Evolutionary conservation across 2,329 filamentous ascomycete genomes (phyloP).

Genomic region (Diaporthe velutina): DNA sequence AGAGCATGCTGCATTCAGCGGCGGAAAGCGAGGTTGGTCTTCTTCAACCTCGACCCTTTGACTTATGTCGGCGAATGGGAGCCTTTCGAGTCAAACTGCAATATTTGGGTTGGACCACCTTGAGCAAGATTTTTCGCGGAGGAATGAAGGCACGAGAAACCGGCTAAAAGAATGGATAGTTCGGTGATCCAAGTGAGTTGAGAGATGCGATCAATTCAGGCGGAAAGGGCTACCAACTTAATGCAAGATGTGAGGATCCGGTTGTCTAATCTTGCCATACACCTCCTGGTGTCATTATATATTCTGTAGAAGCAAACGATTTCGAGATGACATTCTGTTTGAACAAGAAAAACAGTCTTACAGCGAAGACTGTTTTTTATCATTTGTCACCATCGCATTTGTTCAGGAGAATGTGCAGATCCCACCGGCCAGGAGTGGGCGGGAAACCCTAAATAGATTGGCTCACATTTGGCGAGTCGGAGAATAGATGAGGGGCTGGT

Average conservation of each 20-base stretch:
- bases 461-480: slow-evolving; percentile 2
- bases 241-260: too few relatives aligned
- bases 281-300: neutral
- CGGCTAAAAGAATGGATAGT: too few relatives aligned
- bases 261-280: neutral
- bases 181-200: neutral
- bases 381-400: too few relatives aligned
- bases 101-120: neutral
- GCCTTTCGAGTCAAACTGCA: neutral
- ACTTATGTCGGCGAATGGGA: neutral
- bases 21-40: neutral
- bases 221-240: neutral
- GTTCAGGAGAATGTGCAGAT: neutral
- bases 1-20: neutral
- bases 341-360: neutral
- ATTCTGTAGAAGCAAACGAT: neutral
- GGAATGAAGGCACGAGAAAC: too few relatives aligned
- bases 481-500: neutral
- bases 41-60: neutral
- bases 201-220: neutral
- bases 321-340: neutral
- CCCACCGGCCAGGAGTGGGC: neutral
- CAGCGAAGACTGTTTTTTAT: neutral
- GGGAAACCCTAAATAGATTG: slow-evolving; percentile 16
- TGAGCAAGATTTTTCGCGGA: neutral